Evolutionary conservation across 2,329 filamentous ascomycete genomes (phyloP), one percentile per base, ranked within the genome.

Genomic region (Bertia moriformis): DNA sequence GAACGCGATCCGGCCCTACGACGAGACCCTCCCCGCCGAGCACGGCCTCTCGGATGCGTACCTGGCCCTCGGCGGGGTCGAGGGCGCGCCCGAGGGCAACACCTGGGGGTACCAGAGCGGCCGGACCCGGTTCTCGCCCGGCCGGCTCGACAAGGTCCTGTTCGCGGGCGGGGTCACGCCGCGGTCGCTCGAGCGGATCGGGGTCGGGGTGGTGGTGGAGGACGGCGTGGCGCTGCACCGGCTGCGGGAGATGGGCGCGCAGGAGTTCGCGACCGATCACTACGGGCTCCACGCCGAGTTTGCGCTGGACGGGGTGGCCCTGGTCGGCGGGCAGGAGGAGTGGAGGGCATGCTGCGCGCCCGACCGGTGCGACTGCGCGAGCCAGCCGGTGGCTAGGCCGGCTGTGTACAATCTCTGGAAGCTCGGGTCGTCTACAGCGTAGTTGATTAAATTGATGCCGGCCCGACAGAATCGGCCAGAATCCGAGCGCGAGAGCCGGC

Each of bases 81-180:
- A 38, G 19, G 37, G 19, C 37, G 17, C 17, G 4, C 14, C 17
- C 14, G 35, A 7, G 4, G 37, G 37, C 18, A 22, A n/a, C 18
- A 38, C 37, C 14, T 38, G 37, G 37, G 37, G 37, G 7, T 20
- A 19, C 14, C 18, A 18, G 37, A 20, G 18, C 18, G 18, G 37
- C 18, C 18, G 14, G 7, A 18, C 17, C 4, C 4, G 18, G 18
- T 20, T 19, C 18, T 14, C 18, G 7, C 17, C 20, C 18, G 3
- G 4, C 4, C 18, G 37, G 37, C 14, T 22, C 18, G 37, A 38
- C 37, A 38, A 38, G 37, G 12, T 38, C 7, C 37, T 38, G 37
- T 38, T 19, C 18, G 18, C 18, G 7, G 37, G 37, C 4, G 37
- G 20, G 4, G 7, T 27, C 22, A n/a, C 7, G 22, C 7, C 22